A percentile compares a stretch with the other conserved stretches of the same genome.
Evolutionary conservation across 1,284 basidiomycete species (phyloP).

Genomic region (Neotropicomus parvogracilis): DNA sequence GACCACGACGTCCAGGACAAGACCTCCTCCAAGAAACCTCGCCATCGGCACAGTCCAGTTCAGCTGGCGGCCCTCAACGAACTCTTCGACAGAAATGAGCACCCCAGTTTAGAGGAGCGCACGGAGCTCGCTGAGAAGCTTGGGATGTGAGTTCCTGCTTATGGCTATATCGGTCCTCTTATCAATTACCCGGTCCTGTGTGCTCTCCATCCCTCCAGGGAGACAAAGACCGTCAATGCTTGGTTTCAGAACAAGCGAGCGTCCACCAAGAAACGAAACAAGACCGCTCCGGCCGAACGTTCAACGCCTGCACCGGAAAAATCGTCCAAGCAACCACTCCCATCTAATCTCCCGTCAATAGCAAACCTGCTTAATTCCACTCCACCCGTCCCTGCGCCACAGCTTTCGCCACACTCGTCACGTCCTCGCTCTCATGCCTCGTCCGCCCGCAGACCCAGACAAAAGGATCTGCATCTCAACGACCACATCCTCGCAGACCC

Average conservation of each 20-base stretch:
- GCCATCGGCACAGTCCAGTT: slow-evolving; percentile 66
- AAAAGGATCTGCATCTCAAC: slow-evolving; percentile 34
- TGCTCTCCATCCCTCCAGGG: slow-evolving; percentile 44
- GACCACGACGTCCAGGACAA: slow-evolving; percentile 28
- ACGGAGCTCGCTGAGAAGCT: slow-evolving; percentile 62
- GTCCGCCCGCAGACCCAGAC: slow-evolving; percentile 35
- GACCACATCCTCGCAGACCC: slow-evolving; percentile 27
- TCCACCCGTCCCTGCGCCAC: slow-evolving; percentile 31
- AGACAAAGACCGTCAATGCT: slow-evolving; percentile 76
- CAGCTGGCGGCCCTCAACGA: slow-evolving; percentile 72
- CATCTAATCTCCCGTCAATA: slow-evolving; percentile 40
- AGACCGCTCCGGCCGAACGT: slow-evolving; percentile 27
- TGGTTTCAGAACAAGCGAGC: slow-evolving; percentile 84
- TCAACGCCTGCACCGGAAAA: slow-evolving; percentile 16
- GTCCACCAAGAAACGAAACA: slow-evolving; percentile 69
- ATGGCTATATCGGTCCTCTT: slow-evolving; percentile 26
- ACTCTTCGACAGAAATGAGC: slow-evolving; percentile 71
- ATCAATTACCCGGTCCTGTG: too few relatives aligned
- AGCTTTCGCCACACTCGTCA: slow-evolving; percentile 31
- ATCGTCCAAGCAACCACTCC: slow-evolving; percentile 21
- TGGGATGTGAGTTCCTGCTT: slow-evolving; percentile 58
- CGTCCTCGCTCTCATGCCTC: slow-evolving; percentile 30
- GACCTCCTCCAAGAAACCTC: slow-evolving; percentile 56
- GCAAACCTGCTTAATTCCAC: slow-evolving; percentile 43
- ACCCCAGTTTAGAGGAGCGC: slow-evolving; percentile 67